A percentile compares a stretch with the other conserved stretches of the same genome.
These are phyloP conservation scores for Triticum turgidum DNA, from an alignment of 176 grass and related monocot species.

Conservation along the genomic window DNA sequence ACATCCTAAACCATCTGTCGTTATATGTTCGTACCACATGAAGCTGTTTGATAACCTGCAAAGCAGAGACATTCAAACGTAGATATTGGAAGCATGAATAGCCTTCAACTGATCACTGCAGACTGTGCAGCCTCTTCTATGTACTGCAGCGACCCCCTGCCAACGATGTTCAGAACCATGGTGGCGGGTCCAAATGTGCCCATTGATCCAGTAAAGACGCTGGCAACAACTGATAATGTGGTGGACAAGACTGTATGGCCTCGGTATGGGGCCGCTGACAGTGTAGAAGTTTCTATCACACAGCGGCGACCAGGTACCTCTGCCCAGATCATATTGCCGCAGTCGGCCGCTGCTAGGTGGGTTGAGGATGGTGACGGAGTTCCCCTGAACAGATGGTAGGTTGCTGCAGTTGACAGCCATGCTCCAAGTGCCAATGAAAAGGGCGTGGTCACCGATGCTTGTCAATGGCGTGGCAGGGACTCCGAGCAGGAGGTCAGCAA, in stretches of 20 bases:
- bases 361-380: background rate
- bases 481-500: background rate
- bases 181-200: background rate
- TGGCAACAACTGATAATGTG: conserved; percentile 4
- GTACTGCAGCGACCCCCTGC: background rate
- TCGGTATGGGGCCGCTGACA: background rate
- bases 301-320: background rate
- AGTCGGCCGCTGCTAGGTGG: background rate
- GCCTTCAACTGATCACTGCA: background rate
- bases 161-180: background rate
- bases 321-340: background rate
- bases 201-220: conserved; percentile 12
- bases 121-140: background rate
- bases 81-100: background rate
- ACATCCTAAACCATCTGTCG: background rate
- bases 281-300: background rate
- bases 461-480: background rate
- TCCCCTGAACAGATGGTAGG: background rate
- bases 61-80: background rate
- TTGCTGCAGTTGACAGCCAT: background rate
- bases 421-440: background rate
- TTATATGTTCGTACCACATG: background rate
- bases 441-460: conserved; percentile 15
- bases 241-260: conserved; percentile 6
- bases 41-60: background rate